These are phyloP conservation scores for Radiomyces spectabilis DNA, from an alignment of 192 early-diverging fungal genomes.

Conservation along the genomic window DNA sequence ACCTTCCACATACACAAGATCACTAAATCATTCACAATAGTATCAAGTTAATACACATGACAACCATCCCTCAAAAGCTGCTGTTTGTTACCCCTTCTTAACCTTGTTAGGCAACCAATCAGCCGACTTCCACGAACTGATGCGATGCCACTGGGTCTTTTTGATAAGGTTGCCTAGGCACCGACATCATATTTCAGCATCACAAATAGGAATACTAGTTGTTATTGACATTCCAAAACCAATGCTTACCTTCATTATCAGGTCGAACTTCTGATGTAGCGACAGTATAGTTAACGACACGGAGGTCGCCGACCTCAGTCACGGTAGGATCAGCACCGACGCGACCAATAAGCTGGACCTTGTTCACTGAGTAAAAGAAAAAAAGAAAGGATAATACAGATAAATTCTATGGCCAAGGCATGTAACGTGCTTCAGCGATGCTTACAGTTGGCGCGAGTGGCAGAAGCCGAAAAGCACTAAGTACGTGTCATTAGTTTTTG, in stretches of 20 bases:
- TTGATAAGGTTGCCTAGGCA: conserved; percentile 51
- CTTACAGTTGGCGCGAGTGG: conserved; percentile 9
- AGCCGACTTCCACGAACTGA: conserved; percentile 36
- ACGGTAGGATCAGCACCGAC: conserved; percentile 54
- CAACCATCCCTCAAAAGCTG: neutral
- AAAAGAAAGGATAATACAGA: neutral
- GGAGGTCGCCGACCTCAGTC: conserved; percentile 32
- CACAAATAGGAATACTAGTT: too few species aligned
- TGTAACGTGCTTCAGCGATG: neutral
- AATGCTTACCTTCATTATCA: conserved; percentile 44
- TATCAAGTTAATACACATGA: neutral
- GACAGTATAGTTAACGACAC: conserved; percentile 48
- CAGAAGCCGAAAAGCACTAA: conserved; percentile 18
- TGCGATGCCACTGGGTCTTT: conserved; percentile 62
- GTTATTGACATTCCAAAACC: neutral
- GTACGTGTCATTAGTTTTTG: too few species aligned
- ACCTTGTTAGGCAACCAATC: conserved; percentile 32
- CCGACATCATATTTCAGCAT: too few species aligned
- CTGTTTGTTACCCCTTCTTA: conserved; percentile 39
- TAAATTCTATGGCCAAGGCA: neutral
- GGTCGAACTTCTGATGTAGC: conserved; percentile 55
- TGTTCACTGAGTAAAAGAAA: conserved; percentile 42
- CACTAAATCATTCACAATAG: conserved; percentile 14
- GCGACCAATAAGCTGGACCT: conserved; percentile 56
- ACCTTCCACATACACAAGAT: conserved; percentile 59